Base-by-base conservation (phyloP, 768 basidiomycete genomes). In the Mycena crocata region DNA sequence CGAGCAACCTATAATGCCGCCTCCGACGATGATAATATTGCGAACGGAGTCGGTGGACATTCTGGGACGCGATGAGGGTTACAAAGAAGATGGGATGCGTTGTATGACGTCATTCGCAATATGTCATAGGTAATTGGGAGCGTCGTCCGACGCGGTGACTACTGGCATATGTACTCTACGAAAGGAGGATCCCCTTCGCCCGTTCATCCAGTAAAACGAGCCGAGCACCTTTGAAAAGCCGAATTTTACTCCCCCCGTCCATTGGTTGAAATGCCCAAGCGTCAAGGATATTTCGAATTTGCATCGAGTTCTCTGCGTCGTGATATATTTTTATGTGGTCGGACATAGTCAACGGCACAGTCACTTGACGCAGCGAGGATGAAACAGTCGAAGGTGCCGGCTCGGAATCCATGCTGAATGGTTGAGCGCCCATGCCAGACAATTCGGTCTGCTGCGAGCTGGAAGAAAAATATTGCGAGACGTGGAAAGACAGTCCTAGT, bases 1-100 rank as follows among this genome's bases (percentile, higher is more conserved):
- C 1, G 90, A 91, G 63, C 90, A 89, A 12, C 95, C 95, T 42
- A 95, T 91, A 70, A 96, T 95, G 0, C 95, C 95, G 24, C 90
- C 95, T 30, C 95, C 94, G 66, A 96, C 84, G 65, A 96, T 87
- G 32, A 93, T 85, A 58, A 96, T 89, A 52, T 87, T 74, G 46
- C 75, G 76, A 4, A 44, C 42, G 21, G 57, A 13, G 31, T 57
- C 55, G 49, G 24, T 49, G 12, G 66, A 42, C 58, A 56, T 56
- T 37, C 15, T 52, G 49, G 28, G 34, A 3, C 7, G 35, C 21
- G 21, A 6, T 26, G 19, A 12, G 32, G 19, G n/a, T n/a, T n/a
- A n/a, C n/a, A n/a, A n/a, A n/a, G n/a, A n/a, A n/a, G n/a, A n/a
- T n/a, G n/a, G n/a, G n/a, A n/a, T n/a, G n/a, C n/a, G n/a, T n/a